These are phyloP conservation scores for Straminergon stramineum DNA, from an alignment of 225 moss, liverwort and hornwort species.

Conservation along the genomic window DNA sequence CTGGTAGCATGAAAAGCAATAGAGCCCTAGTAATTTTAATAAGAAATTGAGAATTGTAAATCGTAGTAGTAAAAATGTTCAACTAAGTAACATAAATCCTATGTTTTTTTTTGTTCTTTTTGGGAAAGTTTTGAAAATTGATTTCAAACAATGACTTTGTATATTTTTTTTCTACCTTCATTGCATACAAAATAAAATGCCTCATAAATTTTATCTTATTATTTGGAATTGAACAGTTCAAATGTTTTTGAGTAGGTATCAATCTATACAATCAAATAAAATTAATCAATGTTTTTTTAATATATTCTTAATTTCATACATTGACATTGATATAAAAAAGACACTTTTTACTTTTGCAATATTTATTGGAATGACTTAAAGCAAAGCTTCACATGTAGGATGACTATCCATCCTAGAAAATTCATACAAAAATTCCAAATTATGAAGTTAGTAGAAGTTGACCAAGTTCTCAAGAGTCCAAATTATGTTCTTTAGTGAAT, in stretches of 20 bases:
- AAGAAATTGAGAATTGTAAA: background rate
- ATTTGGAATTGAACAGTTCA: background rate
- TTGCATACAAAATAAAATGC: background rate
- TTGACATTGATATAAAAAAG: background rate
- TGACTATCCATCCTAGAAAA: background rate
- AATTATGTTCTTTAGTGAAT: background rate
- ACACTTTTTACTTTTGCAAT: background rate
- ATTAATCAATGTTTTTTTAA: background rate
- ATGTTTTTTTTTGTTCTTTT: background rate
- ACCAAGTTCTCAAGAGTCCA: too few species aligned
- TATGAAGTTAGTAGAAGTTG: background rate
- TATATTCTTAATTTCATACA: background rate
- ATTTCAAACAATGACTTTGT: background rate
- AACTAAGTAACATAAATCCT: background rate
- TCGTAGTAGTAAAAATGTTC: background rate
- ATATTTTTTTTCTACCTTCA: background rate
- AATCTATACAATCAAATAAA: background rate
- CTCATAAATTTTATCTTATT: background rate
- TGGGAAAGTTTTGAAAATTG: background rate
- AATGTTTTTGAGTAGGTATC: background rate
- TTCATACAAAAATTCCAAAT: background rate
- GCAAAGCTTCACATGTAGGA: background rate
- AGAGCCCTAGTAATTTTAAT: background rate
- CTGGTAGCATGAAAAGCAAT: too few species aligned
- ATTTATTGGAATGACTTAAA: background rate